Percentiles rank a stretch among this genome's conserved stretches.
phyloP scores from a whole-genome alignment of 2,329 filamentous ascomycete species.

The Elsinoe fawcettii region DNA sequence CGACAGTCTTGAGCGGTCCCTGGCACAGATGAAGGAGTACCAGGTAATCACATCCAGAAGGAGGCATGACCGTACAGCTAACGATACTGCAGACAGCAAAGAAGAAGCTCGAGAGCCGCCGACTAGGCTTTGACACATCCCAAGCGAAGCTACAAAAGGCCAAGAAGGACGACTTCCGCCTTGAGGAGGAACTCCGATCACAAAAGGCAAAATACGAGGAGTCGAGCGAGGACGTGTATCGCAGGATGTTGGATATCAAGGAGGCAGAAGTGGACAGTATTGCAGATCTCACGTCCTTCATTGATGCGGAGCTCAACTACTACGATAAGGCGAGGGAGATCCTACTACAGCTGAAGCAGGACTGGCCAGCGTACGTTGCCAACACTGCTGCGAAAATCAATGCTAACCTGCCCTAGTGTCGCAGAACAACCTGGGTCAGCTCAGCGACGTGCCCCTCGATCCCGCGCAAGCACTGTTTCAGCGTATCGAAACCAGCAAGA shows the following conservation, averaged over 20 bases:
- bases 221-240: slow-evolving; percentile 80
- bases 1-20: slow-evolving; percentile 79
- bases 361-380: slow-evolving; percentile 56
- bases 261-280: slow-evolving; percentile 81
- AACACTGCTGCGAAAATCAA: slow-evolving; percentile 20
- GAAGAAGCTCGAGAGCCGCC: slow-evolving; percentile 87
- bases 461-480: slow-evolving; percentile 57
- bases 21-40: slow-evolving; percentile 96
- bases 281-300: slow-evolving; percentile 67
- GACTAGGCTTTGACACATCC: slow-evolving; percentile 84
- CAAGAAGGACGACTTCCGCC: slow-evolving; percentile 85
- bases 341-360: slow-evolving; percentile 59
- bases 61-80: background rate
- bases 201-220: slow-evolving; percentile 97
- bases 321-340: slow-evolving; percentile 86
- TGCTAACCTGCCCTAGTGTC: slow-evolving; percentile 18
- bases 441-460: slow-evolving; percentile 41
- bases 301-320: slow-evolving; percentile 84
- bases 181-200: slow-evolving; percentile 83
- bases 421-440: slow-evolving; percentile 2
- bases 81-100: slow-evolving; percentile 53
- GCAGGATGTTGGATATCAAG: slow-evolving; percentile 94
- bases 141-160: slow-evolving; percentile 85
- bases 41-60: slow-evolving; percentile 54
- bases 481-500: slow-evolving; percentile 47